phyloP scores from a whole-genome alignment of 495 filamentous ascomycete genomes.

The Elasticomyces elasticus region DNA sequence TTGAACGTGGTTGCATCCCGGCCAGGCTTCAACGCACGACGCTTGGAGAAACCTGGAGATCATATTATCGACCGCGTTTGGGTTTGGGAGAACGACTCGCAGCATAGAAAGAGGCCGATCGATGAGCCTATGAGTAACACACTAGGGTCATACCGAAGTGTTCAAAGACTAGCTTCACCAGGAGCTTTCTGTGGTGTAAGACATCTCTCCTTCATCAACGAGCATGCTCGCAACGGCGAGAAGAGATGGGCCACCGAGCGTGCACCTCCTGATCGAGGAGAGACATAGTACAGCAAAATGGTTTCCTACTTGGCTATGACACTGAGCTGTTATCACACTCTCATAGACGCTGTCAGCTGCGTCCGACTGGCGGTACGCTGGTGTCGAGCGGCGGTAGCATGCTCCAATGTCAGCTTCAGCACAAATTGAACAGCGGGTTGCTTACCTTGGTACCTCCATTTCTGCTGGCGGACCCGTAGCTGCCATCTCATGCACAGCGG shows the following conservation, averaged over 20 bases:
- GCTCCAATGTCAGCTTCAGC: conserved; percentile 49
- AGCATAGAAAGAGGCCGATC: too few relatives aligned
- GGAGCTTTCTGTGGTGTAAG: not conserved
- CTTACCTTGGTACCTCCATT: conserved; percentile 21
- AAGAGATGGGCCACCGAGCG: not conserved
- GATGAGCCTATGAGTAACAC: too few relatives aligned
- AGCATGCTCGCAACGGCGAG: not conserved
- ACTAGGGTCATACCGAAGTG: not conserved
- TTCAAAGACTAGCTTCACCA: not conserved
- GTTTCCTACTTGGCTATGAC: too few relatives aligned
- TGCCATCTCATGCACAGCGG: conserved; percentile 9
- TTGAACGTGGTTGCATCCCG: not conserved
- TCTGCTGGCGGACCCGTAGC: conserved; percentile 24
- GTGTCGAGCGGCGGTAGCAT: too few relatives aligned
- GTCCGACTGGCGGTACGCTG: too few relatives aligned
- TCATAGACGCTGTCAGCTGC: too few relatives aligned
- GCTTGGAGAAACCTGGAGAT: conserved; percentile 3
- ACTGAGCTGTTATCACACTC: too few relatives aligned
- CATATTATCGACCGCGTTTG: conserved; percentile 8
- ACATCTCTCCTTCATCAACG: not conserved
- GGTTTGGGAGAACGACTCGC: conserved; percentile 1
- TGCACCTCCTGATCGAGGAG: not conserved
- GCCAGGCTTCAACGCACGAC: not conserved
- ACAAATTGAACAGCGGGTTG: too few relatives aligned
- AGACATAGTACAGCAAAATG: too few relatives aligned